These are phyloP conservation scores for Bidens hawaiensis DNA, from an alignment of 140 eudicot species.

Conservation along the genomic window DNA sequence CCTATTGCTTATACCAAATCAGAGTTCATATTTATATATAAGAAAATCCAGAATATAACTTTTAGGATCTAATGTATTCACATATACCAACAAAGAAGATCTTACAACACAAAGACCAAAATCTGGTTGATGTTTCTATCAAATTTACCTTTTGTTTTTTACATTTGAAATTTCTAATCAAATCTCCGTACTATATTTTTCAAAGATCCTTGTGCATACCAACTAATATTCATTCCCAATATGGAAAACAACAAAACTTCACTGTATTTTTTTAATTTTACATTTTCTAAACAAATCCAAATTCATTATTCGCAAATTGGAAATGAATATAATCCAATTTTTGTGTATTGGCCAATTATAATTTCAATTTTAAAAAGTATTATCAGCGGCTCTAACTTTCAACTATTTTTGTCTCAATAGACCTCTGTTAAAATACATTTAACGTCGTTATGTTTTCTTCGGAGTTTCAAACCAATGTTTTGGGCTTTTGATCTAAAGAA, in stretches of 20 bases:
- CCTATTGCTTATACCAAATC: not conserved
- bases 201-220: conserved; percentile 32
- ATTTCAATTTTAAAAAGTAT: no score
- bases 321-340: no score
- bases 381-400: no score
- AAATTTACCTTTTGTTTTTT: conserved; percentile 22
- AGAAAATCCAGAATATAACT: conserved; percentile 2
- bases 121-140: conserved; percentile 41
- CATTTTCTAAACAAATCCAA: not conserved
- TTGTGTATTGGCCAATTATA: no score
- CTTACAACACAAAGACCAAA: conserved; percentile 35
- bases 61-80: conserved; percentile 27
- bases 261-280: not conserved
- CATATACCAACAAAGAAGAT: conserved; percentile 43
- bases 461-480: no score
- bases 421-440: no score
- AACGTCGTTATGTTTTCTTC: no score
- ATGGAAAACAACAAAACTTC: conserved; percentile 14
- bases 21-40: no score
- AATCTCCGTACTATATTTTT: conserved; percentile 24
- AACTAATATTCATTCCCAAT: conserved; percentile 28
- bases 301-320: no score
- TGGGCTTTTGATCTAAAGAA: no score
- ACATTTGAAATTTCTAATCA: conserved; percentile 28
- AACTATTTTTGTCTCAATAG: no score